Base-by-base conservation (phyloP, 108 stramenopile species). In the Nitzschia palea region DNA sequence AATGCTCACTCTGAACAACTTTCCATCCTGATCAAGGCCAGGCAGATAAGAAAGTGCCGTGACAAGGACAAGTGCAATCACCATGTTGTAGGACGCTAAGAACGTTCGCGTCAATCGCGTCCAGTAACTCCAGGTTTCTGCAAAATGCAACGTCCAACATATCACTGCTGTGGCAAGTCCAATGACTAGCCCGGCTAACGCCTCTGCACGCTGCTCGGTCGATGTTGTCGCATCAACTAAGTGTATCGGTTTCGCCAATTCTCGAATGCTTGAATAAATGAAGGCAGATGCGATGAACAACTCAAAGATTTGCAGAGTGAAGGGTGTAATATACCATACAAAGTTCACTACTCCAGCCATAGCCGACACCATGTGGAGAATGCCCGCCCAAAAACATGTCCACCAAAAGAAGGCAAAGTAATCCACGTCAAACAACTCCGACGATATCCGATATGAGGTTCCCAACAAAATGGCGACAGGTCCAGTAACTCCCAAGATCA, bases 331-430 rank as follows among this genome's bases (percentile, higher is more conserved):
- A 35, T 74, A 68, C 74, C 78, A 74, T 0, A 87, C 77, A 42
- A 79, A 54, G 28, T 62, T 56, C 20, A 80, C 77, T 36, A 79
- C 23, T 8, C 78, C 82, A 28, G 78, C 47, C 74, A 80, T 67
- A 40, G 71, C 71, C 0, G 67, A 43, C 1, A 76, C 22, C 18
- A 81, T 61, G 51, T 85, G 80, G 61, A 80, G 44, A 5, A 69
- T 5, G 9, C 67, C 77, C 8, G 80, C 65, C 84, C 80, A 85
- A 26, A 80, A 40, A 43, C 80, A 78, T 18, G 77, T 50, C 87
- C 87, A 89, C 22, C 74, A 84, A 65, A 80, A 82, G 68, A 89
- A 85, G 1, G 78, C 40, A 45, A 83, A 77, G 56, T 85, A 89
- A 15, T 80, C 76, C 29, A 77, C 73, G 60, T 79, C 70, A 48